A percentile compares a stretch with the other conserved stretches of the same genome.
Conservation (phyloP, 495 filamentous ascomycete genomes). For the Penicillium waksmanii region DNA sequence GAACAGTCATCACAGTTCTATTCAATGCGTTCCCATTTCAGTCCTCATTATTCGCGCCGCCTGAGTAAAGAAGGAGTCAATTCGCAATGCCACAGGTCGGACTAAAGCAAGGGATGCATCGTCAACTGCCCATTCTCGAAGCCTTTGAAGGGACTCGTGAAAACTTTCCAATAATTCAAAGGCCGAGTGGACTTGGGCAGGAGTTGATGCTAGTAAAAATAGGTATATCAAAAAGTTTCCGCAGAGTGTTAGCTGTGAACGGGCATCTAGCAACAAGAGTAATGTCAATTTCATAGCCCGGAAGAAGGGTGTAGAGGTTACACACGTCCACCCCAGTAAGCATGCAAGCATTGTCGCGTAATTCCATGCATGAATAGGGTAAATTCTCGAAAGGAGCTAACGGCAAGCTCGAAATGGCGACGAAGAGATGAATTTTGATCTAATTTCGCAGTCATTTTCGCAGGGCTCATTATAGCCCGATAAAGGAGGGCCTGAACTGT, state of each 20-base stretch:
- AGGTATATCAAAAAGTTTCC: constrained; percentile 31
- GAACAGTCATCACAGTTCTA: not conserved
- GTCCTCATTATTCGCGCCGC: constrained; percentile 14
- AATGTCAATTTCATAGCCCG: not conserved
- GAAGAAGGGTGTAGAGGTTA: not conserved
- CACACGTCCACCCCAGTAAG: constrained; percentile 24
- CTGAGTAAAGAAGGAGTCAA: constrained; percentile 15
- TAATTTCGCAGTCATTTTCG: constrained; percentile 17
- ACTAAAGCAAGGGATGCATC: constrained; percentile 11
- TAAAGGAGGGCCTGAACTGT: constrained; percentile 20
- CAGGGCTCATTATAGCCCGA: constrained; percentile 23
- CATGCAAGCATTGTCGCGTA: constrained; percentile 8
- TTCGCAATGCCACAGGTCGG: constrained; percentile 15
- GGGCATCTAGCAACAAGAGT: constrained; percentile 12
- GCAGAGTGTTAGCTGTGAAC: constrained; percentile 21
- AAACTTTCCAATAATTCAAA: constrained; percentile 25
- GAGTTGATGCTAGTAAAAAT: constrained; percentile 25
- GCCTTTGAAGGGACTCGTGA: constrained; percentile 14
- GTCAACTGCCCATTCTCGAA: constrained; percentile 5
- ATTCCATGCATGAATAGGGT: constrained; percentile 15
- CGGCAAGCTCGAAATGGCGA: constrained; percentile 13
- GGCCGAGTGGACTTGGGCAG: constrained; percentile 16
- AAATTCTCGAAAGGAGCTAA: constrained; percentile 17
- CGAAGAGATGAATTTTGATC: constrained; percentile 16
- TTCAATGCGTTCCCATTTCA: constrained; percentile 2